Percentiles rank a stretch among this genome's conserved stretches.
phyloP scores from a whole-genome alignment of 1,139 yeast genomes.

The Wickerhamiella infanticola region DNA sequence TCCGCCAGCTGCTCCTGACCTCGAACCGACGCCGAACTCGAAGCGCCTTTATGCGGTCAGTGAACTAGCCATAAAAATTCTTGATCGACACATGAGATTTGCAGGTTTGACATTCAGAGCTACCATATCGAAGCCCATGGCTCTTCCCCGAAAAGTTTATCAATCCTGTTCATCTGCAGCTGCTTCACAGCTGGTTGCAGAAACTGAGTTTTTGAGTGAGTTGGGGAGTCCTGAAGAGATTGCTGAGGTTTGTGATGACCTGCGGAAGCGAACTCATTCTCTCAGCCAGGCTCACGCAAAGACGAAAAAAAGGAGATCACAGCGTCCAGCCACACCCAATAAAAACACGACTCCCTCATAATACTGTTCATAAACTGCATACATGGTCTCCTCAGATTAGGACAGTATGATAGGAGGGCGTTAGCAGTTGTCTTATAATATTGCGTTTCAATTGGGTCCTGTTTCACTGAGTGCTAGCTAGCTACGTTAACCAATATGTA shows the following conservation, averaged over 20 bases:
- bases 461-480: too few species aligned
- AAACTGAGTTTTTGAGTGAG: neutral
- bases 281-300: too few species aligned
- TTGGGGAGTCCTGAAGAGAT: neutral
- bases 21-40: neutral
- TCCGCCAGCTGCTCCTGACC: neutral
- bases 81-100: neutral
- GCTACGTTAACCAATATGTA: too few species aligned
- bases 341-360: too few species aligned
- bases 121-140: neutral
- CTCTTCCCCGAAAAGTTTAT: neutral
- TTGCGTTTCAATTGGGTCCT: too few species aligned
- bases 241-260: neutral
- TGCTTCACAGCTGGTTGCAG: neutral
- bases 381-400: too few species aligned
- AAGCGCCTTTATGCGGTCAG: neutral
- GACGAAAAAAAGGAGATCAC: too few species aligned
- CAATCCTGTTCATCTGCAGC: neutral
- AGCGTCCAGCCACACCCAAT: too few species aligned
- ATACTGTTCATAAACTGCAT: too few species aligned
- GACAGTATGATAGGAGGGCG: too few species aligned
- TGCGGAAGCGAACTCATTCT: too few species aligned
- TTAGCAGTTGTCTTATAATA: too few species aligned
- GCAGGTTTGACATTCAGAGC: neutral
- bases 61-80: neutral